These are phyloP conservation scores for Sistotremastrum suecicum DNA, from an alignment of 768 basidiomycete genomes.

Conservation along the genomic window DNA sequence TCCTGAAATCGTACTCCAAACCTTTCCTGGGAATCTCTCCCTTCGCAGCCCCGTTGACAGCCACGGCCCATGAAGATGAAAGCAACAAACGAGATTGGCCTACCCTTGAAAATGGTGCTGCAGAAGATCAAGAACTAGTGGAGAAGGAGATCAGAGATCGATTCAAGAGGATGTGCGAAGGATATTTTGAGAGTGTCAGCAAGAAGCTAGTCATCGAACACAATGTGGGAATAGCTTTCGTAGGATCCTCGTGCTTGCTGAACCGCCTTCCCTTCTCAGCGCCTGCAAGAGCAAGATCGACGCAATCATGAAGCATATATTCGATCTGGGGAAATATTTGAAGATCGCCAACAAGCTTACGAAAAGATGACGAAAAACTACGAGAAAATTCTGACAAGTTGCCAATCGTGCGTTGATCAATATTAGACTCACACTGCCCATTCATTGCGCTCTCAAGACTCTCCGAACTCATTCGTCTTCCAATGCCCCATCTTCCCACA, in stretches of 20 bases:
- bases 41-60: conserved; percentile 19
- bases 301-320: conserved; percentile 99
- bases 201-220: conserved; percentile 90
- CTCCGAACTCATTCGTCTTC: conserved; percentile 78
- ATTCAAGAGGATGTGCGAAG: conserved; percentile 86
- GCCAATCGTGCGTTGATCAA: conserved; percentile 53
- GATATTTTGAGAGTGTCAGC: conserved; percentile 82
- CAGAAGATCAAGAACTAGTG: conserved; percentile 51
- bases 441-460: conserved; percentile 33
- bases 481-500: conserved; percentile 74
- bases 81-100: conserved; percentile 18
- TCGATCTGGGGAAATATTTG: conserved; percentile 97
- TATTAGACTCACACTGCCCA: background rate
- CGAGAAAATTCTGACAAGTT: conserved; percentile 79
- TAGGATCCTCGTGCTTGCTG: background rate
- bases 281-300: conserved; percentile 91
- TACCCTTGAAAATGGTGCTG: conserved; percentile 24
- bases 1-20: conserved; percentile 83
- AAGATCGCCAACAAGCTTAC: conserved; percentile 96
- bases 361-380: conserved; percentile 97
- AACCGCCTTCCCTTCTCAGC: conserved; percentile 29
- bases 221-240: conserved; percentile 35
- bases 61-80: background rate
- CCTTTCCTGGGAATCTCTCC: conserved; percentile 75
- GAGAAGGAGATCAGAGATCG: conserved; percentile 77